Conservation (phyloP, 805 yeast species). For the Cyberlindnera euphorbiae region DNA sequence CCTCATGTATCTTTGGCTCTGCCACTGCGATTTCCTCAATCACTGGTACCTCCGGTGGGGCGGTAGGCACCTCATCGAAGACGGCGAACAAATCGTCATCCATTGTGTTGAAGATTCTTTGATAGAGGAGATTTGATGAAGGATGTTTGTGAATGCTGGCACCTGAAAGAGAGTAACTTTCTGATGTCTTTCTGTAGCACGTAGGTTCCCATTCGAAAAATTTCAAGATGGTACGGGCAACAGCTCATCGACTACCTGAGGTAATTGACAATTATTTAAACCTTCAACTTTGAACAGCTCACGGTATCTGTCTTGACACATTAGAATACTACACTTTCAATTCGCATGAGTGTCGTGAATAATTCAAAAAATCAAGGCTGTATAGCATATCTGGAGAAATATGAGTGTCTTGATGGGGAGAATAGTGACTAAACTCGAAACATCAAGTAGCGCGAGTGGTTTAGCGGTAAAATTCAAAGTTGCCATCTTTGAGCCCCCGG, state of each 20-base stretch:
- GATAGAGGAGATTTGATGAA: not conserved
- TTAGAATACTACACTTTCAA: too few relatives aligned
- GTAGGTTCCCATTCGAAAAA: constrained; percentile 5
- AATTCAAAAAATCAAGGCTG: too few relatives aligned
- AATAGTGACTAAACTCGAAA: too few relatives aligned
- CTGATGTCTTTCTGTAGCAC: too few relatives aligned
- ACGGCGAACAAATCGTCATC: constrained; percentile 59
- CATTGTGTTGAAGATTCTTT: constrained; percentile 7
- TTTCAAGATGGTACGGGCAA: constrained; percentile 9
- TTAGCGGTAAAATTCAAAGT: constrained; percentile 54
- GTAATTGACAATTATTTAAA: too few relatives aligned
- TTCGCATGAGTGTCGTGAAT: too few relatives aligned
- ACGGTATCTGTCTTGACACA: too few relatives aligned
- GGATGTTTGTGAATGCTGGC: too few relatives aligned
- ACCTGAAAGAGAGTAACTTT: too few relatives aligned
- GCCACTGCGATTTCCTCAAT: constrained; percentile 1
- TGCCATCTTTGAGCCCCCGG: constrained; percentile 58
- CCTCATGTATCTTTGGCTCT: constrained; percentile 11
- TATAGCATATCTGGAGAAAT: too few relatives aligned
- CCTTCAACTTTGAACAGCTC: too few relatives aligned
- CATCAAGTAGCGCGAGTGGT: constrained; percentile 40
- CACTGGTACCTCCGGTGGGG: constrained; percentile 20
- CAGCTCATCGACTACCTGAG: constrained; percentile 12
- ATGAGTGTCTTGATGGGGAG: too few relatives aligned
- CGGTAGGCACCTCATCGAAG: constrained; percentile 50